Percentiles rank a stretch among this genome's conserved stretches.
phyloP scores from a whole-genome alignment of 768 basidiomycete genomes.

The Pisolithus albus region DNA sequence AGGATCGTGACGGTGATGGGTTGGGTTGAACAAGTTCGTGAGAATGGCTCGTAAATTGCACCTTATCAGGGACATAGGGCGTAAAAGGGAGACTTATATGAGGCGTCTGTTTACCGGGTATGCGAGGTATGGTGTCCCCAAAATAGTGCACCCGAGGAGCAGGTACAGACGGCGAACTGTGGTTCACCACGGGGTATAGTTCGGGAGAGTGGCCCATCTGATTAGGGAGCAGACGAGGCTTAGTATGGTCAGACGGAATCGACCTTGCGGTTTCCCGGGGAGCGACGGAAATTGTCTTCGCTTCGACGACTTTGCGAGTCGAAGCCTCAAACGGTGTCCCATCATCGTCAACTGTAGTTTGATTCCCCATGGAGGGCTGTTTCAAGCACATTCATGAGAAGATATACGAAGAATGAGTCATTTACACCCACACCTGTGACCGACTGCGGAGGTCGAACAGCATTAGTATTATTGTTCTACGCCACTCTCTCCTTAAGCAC shows the following conservation, averaged over 20 bases:
- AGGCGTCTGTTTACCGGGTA: constrained; percentile 3
- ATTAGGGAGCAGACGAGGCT: constrained; percentile 11
- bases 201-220: not conserved
- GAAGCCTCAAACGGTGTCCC: constrained; percentile 41
- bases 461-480: constrained; percentile 8
- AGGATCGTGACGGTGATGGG: constrained; percentile 7
- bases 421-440: constrained; percentile 13
- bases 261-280: constrained; percentile 1
- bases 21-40: constrained; percentile 9
- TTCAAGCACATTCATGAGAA: constrained; percentile 7
- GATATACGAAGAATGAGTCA: not conserved
- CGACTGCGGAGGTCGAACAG: constrained; percentile 4
- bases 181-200: not conserved
- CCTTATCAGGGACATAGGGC: constrained; percentile 11
- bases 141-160: constrained; percentile 12
- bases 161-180: constrained; percentile 5
- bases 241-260: constrained; percentile 6
- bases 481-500: constrained; percentile 4
- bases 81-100: constrained; percentile 6
- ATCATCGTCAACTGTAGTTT: constrained; percentile 12
- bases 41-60: constrained; percentile 8
- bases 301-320: constrained; percentile 9
- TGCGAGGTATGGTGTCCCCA: constrained; percentile 6
- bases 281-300: constrained; percentile 2
- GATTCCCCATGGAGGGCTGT: constrained; percentile 8